A percentile compares a stretch with the other conserved stretches of the same genome.
These are phyloP conservation scores for Lactarius akahatsu DNA, from an alignment of 768 basidiomycete genomes.

Conservation along the genomic window DNA sequence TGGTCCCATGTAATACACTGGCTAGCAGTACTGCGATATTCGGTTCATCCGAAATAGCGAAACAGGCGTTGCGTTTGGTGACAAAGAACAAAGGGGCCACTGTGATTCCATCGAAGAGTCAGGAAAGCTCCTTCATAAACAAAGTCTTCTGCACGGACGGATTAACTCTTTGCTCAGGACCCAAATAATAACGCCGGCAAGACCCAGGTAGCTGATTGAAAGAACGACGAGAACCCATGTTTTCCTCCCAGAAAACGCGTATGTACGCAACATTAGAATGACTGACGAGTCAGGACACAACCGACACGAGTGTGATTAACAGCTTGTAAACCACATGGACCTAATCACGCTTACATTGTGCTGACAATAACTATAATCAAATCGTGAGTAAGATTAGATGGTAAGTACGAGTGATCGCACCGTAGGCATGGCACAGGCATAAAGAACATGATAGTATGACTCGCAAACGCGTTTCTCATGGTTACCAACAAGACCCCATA, in stretches of 20 bases:
- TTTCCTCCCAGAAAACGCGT: slow-evolving; percentile 23
- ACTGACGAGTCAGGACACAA: slow-evolving; percentile 2
- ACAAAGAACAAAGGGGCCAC: slow-evolving; percentile 3
- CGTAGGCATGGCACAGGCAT: slow-evolving; percentile 15
- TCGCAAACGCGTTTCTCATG: slow-evolving; percentile 6
- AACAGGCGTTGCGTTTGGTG: slow-evolving; percentile 11
- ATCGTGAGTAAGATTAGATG: not conserved
- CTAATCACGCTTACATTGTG: slow-evolving; percentile 15
- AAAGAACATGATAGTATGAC: slow-evolving; percentile 14
- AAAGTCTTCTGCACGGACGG: not conserved
- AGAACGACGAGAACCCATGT: slow-evolving; percentile 14
- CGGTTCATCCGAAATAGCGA: not conserved
- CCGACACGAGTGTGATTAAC: not conserved
- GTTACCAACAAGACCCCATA: slow-evolving; percentile 19
- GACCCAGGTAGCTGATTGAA: not conserved
- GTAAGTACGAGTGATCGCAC: slow-evolving; percentile 6
- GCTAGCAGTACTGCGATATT: not conserved
- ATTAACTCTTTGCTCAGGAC: slow-evolving; percentile 8
- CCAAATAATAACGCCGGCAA: slow-evolving; percentile 14
- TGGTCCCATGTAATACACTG: not conserved
- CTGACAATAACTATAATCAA: slow-evolving; percentile 13
- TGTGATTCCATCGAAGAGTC: slow-evolving; percentile 9
- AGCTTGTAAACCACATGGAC: not conserved
- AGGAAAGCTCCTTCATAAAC: not conserved
- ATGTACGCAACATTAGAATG: slow-evolving; percentile 28